Evolutionary conservation across 2,329 filamentous ascomycete genomes (phyloP), one percentile per base, ranked within the genome.

Genomic region (Emergomyces pasteurianus): DNA sequence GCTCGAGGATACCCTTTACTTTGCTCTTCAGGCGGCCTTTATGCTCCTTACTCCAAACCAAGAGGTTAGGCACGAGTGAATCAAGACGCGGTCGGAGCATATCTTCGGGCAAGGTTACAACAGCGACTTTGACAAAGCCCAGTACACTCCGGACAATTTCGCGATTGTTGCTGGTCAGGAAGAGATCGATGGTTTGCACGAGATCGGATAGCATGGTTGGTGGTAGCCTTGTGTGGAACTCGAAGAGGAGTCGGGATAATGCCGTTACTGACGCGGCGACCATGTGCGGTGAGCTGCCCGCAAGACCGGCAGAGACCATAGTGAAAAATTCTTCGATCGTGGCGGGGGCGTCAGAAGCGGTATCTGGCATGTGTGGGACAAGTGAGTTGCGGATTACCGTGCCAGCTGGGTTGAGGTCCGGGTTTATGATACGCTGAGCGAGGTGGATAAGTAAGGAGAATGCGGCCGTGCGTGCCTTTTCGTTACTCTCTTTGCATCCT

Each of bases 21-120:
- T 97, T 99, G 57, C 89, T 87, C 70, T 92, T 90, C 78, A 99
- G 94, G 72, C 95, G 91, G 14, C 91, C 91, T 78, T 97, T 97
- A 80, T 99, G 95, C 75, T 99, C 94, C 74, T 96, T 90, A 71
- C 89, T 92, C 92, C 94, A 99, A 49, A 92, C 85, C 80, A 97
- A 90, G 23, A 97, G 80, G 74, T 95, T 95, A 3, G 92, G 90
- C 1, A 99, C 83, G 55, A 99, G 81, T 0, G 86, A 85, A 38
- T 81, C 78, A 42, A 99, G 83, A 28, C 91, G 85, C 4, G 90
- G 86, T 42, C 87, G 81, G 78, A 99, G 86, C 64, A 95, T 80
- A 6, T 88, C 84, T 47, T 86, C 83, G 0, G 92, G 90, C 36
- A 97, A 78, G 62, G 89, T 87, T 68, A 97, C 90, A 62, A 96